Percentiles rank a stretch among this genome's conserved stretches.
Evolutionary conservation across 2,329 filamentous ascomycete genomes (phyloP).

Genomic region (Ophiostoma perfectum): DNA sequence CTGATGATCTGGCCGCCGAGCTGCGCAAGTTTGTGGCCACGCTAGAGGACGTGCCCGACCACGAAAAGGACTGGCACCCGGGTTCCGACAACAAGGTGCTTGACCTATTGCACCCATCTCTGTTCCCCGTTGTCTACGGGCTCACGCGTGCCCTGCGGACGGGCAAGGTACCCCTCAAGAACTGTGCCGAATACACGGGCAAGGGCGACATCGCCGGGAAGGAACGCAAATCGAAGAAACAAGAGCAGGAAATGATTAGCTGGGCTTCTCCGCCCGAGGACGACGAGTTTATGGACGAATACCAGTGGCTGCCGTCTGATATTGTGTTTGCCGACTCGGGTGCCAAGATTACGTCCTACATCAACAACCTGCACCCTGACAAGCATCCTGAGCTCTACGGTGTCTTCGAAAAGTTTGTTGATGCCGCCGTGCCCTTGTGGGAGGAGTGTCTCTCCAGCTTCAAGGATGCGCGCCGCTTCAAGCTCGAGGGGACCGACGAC

Average conservation of each 20-base stretch:
- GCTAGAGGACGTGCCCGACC: slow-evolving; percentile 41
- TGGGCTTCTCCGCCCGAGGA: not conserved
- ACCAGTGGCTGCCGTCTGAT: slow-evolving; percentile 37
- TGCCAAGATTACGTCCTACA: slow-evolving; percentile 39
- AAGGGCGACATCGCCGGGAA: slow-evolving; percentile 26
- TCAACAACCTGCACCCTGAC: slow-evolving; percentile 43
- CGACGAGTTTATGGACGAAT: slow-evolving; percentile 19
- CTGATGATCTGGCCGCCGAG: slow-evolving; percentile 29
- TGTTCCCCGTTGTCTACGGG: slow-evolving; percentile 51
- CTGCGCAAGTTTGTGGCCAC: slow-evolving; percentile 37
- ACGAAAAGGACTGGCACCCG: slow-evolving; percentile 49
- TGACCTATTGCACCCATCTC: slow-evolving; percentile 55
- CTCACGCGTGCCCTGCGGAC: slow-evolving; percentile 32
- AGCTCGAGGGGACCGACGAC: slow-evolving; percentile 12
- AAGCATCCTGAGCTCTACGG: slow-evolving; percentile 33
- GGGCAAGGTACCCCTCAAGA: slow-evolving; percentile 31
- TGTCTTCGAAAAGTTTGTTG: slow-evolving; percentile 36
- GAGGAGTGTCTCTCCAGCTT: slow-evolving; percentile 29
- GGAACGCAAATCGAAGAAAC: not conserved
- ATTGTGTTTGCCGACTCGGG: slow-evolving; percentile 32
- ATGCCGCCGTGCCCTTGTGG: slow-evolving; percentile 39
- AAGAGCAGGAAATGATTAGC: rapidly evolving
- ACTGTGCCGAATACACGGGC: slow-evolving; percentile 28
- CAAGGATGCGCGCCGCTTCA: slow-evolving; percentile 20
- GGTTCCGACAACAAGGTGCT: slow-evolving; percentile 47